Evolutionary conservation across 1,139 yeast species (phyloP).

Genomic region (Yarrowia galli): DNA sequence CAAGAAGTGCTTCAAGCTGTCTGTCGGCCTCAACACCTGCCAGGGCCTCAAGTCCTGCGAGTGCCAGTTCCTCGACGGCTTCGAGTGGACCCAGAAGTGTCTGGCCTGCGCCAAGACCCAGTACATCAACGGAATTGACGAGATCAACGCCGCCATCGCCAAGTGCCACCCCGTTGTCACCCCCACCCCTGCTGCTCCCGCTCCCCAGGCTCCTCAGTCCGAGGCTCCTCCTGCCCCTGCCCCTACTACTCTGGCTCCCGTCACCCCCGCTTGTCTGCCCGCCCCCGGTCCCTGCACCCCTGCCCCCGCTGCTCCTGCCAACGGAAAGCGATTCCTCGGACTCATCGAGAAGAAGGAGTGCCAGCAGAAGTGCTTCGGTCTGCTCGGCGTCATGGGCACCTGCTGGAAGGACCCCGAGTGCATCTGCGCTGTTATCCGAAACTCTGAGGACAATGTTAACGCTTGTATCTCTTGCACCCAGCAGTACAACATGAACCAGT

Average conservation of each 20-base stretch:
- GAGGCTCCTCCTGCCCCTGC: background rate
- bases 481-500: slow-evolving; percentile 38
- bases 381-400: slow-evolving; percentile 20
- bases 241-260: slow-evolving; percentile 16
- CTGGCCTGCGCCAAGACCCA: slow-evolving; percentile 37
- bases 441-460: slow-evolving; percentile 25
- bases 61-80: slow-evolving; percentile 36
- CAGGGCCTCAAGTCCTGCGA: slow-evolving; percentile 36
- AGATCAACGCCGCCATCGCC: slow-evolving; percentile 38
- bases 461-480: slow-evolving; percentile 22
- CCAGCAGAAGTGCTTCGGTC: slow-evolving; percentile 28
- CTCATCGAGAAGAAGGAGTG: slow-evolving; percentile 28
- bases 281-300: slow-evolving; percentile 33
- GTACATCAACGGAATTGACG: slow-evolving; percentile 35
- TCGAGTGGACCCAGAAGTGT: slow-evolving; percentile 34
- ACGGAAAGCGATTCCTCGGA: slow-evolving; percentile 35
- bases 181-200: slow-evolving; percentile 9
- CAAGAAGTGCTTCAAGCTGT: slow-evolving; percentile 37
- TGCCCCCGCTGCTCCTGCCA: slow-evolving; percentile 19
- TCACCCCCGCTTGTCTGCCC: slow-evolving; percentile 26
- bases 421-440: slow-evolving; percentile 29
- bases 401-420: slow-evolving; percentile 36
- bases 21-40: slow-evolving; percentile 36
- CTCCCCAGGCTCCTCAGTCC: slow-evolving; percentile 15
- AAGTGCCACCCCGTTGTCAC: slow-evolving; percentile 36